Evolutionary conservation across 768 basidiomycete species (phyloP).

Genomic region (Galerina marginata): DNA sequence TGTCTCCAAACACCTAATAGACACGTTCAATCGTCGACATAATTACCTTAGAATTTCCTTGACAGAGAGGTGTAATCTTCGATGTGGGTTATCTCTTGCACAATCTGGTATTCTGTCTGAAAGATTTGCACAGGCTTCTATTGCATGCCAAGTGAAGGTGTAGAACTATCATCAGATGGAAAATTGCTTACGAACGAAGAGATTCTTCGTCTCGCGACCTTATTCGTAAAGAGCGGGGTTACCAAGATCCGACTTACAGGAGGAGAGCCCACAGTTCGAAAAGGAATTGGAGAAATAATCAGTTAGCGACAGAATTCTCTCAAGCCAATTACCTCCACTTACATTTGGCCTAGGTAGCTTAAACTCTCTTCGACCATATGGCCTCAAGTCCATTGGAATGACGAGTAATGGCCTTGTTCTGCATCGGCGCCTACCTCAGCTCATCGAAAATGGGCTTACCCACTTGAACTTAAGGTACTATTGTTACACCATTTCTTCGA

Average conservation of each 20-base stretch:
- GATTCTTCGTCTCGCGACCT: slow-evolving; percentile 68
- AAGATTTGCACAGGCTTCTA: slow-evolving; percentile 68
- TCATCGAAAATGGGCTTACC: slow-evolving; percentile 75
- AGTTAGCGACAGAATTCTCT: slow-evolving; percentile 43
- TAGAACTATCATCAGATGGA: slow-evolving; percentile 71
- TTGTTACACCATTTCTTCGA: background rate
- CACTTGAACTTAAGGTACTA: slow-evolving; percentile 71
- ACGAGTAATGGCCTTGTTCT: slow-evolving; percentile 84
- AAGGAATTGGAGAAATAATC: slow-evolving; percentile 72
- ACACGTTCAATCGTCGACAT: slow-evolving; percentile 71
- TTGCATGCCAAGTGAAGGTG: slow-evolving; percentile 86
- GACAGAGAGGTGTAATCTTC: slow-evolving; percentile 86
- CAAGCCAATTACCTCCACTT: background rate
- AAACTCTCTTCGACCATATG: slow-evolving; percentile 61
- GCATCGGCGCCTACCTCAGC: slow-evolving; percentile 69
- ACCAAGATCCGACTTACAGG: slow-evolving; percentile 89
- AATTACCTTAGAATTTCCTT: slow-evolving; percentile 90
- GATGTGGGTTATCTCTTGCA: slow-evolving; percentile 57
- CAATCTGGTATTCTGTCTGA: slow-evolving; percentile 1
- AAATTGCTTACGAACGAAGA: slow-evolving; percentile 80
- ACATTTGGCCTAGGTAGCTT: slow-evolving; percentile 52
- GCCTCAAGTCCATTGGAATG: slow-evolving; percentile 81
- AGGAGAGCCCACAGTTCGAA: slow-evolving; percentile 86
- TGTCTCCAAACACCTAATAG: slow-evolving; percentile 62
- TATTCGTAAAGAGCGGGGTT: slow-evolving; percentile 85